A percentile compares a stretch with the other conserved stretches of the same genome.
Conservation (phyloP, 2,329 filamentous ascomycete species). For the Cercospora citrullina region DNA sequence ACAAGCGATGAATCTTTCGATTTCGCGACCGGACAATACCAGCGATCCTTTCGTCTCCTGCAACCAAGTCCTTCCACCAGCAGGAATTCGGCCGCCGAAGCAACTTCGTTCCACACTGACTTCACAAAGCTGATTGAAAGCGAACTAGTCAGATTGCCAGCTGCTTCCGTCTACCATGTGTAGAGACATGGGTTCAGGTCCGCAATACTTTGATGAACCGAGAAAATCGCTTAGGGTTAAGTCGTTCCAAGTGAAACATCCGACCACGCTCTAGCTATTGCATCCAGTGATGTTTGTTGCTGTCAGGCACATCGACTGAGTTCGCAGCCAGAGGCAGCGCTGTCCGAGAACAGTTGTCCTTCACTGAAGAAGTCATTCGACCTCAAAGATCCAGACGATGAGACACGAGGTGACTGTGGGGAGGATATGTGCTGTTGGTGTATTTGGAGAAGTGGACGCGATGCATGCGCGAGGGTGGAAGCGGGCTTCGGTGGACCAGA, state of each 20-base stretch:
- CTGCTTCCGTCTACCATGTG: slow-evolving; percentile 53
- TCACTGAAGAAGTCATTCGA: slow-evolving; percentile 21
- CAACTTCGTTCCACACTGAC: slow-evolving; percentile 13
- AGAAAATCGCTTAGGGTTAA: slow-evolving; percentile 87
- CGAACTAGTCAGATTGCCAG: slow-evolving; percentile 65
- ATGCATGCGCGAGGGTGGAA: slow-evolving; percentile 19
- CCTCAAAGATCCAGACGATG: slow-evolving; percentile 67
- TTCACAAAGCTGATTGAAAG: slow-evolving; percentile 30
- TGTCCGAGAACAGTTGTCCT: slow-evolving; percentile 37
- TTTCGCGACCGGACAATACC: slow-evolving; percentile 36
- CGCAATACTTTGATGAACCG: slow-evolving; percentile 59
- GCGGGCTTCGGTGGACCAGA: slow-evolving; percentile 20
- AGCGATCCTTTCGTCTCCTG: slow-evolving; percentile 36
- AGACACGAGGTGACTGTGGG: slow-evolving; percentile 73
- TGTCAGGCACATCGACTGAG: slow-evolving; percentile 10
- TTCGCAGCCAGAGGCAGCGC: slow-evolving; percentile 23
- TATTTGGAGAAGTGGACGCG: slow-evolving; percentile 45
- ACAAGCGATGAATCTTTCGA: slow-evolving; percentile 20
- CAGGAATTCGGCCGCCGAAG: slow-evolving; percentile 1
- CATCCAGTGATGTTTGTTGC: slow-evolving; percentile 6
- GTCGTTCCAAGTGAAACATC: slow-evolving; percentile 60
- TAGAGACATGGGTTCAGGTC: slow-evolving; percentile 8
- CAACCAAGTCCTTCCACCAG: slow-evolving; percentile 21
- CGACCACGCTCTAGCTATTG: slow-evolving; percentile 33
- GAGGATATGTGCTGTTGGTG: slow-evolving; percentile 66